Evolutionary conservation across 805 yeast species (phyloP), one percentile per base, ranked within the genome.

Genomic region (Candida sonorensis): DNA sequence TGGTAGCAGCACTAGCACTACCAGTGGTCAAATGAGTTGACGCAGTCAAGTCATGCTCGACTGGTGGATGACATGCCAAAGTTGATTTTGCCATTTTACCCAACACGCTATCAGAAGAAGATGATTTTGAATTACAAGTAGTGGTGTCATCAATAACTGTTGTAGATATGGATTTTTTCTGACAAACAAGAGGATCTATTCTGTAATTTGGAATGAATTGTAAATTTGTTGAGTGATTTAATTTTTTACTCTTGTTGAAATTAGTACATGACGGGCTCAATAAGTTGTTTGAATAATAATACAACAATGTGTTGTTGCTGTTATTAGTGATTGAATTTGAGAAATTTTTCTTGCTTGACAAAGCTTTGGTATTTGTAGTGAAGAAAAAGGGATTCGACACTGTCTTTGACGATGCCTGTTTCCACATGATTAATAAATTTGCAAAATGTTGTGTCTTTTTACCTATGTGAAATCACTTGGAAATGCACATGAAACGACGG

Each of bases 31-130:
- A n/a, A n/a, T n/a, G n/a, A n/a, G n/a, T n/a, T n/a, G n/a, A n/a
- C n/a, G n/a, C n/a, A n/a, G n/a, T n/a, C n/a, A n/a, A n/a, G n/a
- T n/a, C n/a, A n/a, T n/a, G n/a, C n/a, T 29, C 7, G 10, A 20
- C 18, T 13, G 35, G 20, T n/a, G 62, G 61, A 33, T 59, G 77
- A 39, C 77, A 72, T 15, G 59, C 61, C 19, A 68, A 48, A 3
- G 69, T 62, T 30, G 57, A 61, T 19, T 64, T 50, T 5, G 73
- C 70, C n/a, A 66, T 69, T 34, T 59, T 51, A 30, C 54, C 59
- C 18, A 66, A 38, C 13, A 49, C 44, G n/a, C 46, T 31, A 7
- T 22, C 27, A 3, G 8, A 32, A 13, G 30, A 17, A 17, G 22
- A 7, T 14, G 22, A 9, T 11, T n/a, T 16, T 10, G 18, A 7